Evolutionary conservation across 495 filamentous ascomycete genomes (phyloP).

Genomic region (Penicillium samsonianum): DNA sequence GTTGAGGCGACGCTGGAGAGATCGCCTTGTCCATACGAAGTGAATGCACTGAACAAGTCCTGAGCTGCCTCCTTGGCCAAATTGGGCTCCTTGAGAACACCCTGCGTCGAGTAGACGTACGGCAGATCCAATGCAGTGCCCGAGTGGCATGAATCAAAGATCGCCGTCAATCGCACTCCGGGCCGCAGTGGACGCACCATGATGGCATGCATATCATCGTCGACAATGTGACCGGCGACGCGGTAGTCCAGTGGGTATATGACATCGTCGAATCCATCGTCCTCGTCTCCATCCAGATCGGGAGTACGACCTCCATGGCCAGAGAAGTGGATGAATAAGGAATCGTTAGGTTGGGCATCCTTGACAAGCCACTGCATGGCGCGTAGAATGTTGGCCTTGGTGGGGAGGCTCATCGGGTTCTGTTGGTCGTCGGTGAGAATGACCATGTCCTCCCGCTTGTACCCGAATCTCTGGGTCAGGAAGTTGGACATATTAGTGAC

Average conservation of each 20-base stretch:
- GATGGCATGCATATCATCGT: slow-evolving; percentile 97
- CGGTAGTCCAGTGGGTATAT: slow-evolving; percentile 97
- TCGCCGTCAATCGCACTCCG: slow-evolving; percentile 90
- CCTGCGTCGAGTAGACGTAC: slow-evolving; percentile 94
- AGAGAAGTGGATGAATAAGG: slow-evolving; percentile 96
- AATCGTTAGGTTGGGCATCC: slow-evolving; percentile 92
- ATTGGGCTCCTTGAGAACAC: slow-evolving; percentile 96
- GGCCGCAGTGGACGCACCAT: slow-evolving; percentile 85
- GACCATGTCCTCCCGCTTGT: slow-evolving; percentile 97
- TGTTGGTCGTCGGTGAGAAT: slow-evolving; percentile 95
- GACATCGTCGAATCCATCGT: slow-evolving; percentile 95
- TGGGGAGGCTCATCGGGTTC: slow-evolving; percentile 92
- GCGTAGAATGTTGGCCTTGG: slow-evolving; percentile 88
- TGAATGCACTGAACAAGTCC: slow-evolving; percentile 84
- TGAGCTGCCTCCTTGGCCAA: slow-evolving; percentile 95
- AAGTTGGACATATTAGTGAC: slow-evolving; percentile 96
- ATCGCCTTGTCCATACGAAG: slow-evolving; percentile 84
- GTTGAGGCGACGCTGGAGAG: slow-evolving; percentile 75
- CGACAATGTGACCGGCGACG: slow-evolving; percentile 86
- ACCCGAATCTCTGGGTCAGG: slow-evolving; percentile 79
- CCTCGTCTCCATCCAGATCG: slow-evolving; percentile 93
- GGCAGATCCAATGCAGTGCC: slow-evolving; percentile 94
- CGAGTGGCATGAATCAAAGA: slow-evolving; percentile 98
- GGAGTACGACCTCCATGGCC: slow-evolving; percentile 95
- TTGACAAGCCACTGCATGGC: slow-evolving; percentile 99